Conservation (phyloP, 305 asterid genomes). For the Plantago coronopus region DNA sequence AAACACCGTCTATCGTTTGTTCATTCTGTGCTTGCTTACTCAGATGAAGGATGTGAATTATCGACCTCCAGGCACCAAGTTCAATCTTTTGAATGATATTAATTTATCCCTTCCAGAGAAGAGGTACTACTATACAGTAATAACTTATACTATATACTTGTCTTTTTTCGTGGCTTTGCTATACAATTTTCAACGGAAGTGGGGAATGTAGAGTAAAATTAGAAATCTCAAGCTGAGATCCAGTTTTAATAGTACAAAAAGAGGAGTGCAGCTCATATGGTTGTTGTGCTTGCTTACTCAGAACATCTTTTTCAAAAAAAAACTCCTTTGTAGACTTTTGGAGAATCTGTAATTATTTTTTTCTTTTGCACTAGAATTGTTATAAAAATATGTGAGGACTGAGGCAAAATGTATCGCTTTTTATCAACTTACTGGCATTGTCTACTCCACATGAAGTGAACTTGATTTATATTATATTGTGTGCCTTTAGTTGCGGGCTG, state of each 20-base stretch:
- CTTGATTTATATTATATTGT: constrained; percentile 17
- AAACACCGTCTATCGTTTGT: background rate
- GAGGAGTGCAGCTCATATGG: no score
- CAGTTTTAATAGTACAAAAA: no score
- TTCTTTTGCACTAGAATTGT: constrained; percentile 10
- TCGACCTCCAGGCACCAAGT: constrained; percentile 82
- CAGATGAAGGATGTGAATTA: constrained; percentile 69
- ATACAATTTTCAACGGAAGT: background rate
- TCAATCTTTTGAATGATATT: constrained; percentile 58
- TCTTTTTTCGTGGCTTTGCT: constrained; percentile 5
- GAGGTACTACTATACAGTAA: constrained; percentile 41
- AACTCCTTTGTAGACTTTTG: no score
- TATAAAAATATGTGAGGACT: constrained; percentile 4
- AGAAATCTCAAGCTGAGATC: no score
- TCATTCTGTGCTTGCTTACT: background rate
- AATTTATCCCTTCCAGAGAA: constrained; percentile 70
- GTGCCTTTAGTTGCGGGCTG: constrained; percentile 59
- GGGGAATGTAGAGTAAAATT: background rate
- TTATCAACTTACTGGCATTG: background rate
- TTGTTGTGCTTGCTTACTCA: no score
- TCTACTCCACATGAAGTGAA: constrained; percentile 4
- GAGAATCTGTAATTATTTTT: background rate
- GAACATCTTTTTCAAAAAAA: no score
- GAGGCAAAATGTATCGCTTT: constrained; percentile 12
- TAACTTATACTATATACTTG: background rate